Evolutionary conservation across 805 yeast species (phyloP), one percentile per base, ranked within the genome.

Genomic region (Cyberlindnera subsufficiens): DNA sequence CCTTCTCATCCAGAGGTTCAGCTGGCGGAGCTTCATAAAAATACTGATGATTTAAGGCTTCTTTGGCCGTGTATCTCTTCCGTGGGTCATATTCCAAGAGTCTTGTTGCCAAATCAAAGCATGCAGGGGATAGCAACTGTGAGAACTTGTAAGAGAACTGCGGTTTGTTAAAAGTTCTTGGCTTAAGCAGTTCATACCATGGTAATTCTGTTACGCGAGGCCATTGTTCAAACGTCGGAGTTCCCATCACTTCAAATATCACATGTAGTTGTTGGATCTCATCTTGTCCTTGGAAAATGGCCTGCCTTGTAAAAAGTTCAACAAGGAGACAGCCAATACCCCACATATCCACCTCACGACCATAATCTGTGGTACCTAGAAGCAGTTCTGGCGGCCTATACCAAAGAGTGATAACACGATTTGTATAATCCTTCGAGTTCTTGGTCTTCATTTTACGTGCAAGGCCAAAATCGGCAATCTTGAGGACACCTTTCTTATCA

Each of bases 341-440:
- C 99, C 99, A 93, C 52, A 88, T 80, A 59, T 93, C 99, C 9
- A 93, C 93, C 54, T 86, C 96, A 33, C 88, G 67, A 0, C 90
- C 93, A 63, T 93, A 93, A 45, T 80, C 82, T 0, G 98, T 90
- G 0, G 96, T 80, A 1, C 99, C 99, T 44, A 93, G 64, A 32
- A 93, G 67, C 29, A 93, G 71, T 61, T 91, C 99, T 0, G 98
- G 98, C 1, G 99, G 99, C 45, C 99, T 75, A 61, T 93, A 91
- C 99, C 99, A 93, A 32, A 93, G 68, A 0, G 99, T 93, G 42
- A 93, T 93, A 33, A 93, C 98, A 43, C 99, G 68, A 60, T 93
- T 93, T 2, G 99, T 91, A 63, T 91, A 91, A 54, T 89, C 93
- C 4, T 72, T 70, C 3, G 66, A 60, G 47, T 67, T 67, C 30